A percentile compares a stretch with the other conserved stretches of the same genome.
These are phyloP conservation scores for Hibiscus syriacus DNA, from an alignment of 345 rosid species.

Conservation along the genomic window DNA sequence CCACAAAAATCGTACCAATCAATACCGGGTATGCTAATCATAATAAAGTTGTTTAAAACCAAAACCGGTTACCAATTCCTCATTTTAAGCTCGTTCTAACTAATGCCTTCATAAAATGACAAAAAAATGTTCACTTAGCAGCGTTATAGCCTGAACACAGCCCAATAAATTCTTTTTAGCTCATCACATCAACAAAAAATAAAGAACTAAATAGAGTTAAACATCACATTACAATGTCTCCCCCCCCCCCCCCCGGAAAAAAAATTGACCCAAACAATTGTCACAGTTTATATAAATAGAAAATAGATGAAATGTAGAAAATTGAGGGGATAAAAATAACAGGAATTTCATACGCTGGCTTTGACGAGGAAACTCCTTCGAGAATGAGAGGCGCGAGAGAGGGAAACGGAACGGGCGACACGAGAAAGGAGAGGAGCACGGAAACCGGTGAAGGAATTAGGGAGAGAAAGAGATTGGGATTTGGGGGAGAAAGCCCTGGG, in stretches of 20 bases:
- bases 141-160: background rate
- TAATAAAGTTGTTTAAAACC: no score
- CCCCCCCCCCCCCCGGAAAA: no score
- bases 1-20: no score
- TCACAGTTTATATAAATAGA: no score
- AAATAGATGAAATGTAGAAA: background rate
- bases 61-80: no score
- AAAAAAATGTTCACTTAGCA: background rate
- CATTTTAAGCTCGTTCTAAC: no score
- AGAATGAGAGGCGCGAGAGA: slow-evolving; percentile 30
- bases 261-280: background rate
- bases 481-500: slow-evolving; percentile 28
- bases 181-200: background rate
- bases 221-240: background rate
- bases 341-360: slow-evolving; percentile 40
- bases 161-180: background rate
- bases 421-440: slow-evolving; percentile 39
- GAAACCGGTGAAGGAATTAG: slow-evolving; percentile 35
- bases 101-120: background rate
- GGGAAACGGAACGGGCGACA: slow-evolving; percentile 34
- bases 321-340: background rate
- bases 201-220: background rate
- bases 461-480: slow-evolving; percentile 32
- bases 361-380: slow-evolving; percentile 50
- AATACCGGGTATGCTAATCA: no score